Conservation (phyloP, 208 protist genomes). For the Wallacemonas rigidus region DNA sequence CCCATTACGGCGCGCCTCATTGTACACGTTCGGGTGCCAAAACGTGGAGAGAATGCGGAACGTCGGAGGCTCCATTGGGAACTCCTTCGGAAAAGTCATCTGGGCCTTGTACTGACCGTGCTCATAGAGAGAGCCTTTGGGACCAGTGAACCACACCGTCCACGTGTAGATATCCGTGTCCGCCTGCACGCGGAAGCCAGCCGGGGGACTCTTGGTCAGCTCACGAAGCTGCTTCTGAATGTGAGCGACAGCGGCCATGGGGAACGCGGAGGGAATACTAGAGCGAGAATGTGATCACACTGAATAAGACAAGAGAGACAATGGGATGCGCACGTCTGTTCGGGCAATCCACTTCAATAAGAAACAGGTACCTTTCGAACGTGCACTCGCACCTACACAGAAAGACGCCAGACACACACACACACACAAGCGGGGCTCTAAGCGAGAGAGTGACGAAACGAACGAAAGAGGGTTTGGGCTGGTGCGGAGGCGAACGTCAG, state of each 20-base stretch:
- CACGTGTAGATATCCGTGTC: conserved; percentile 92
- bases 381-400: too few relatives aligned
- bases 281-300: not conserved
- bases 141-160: conserved; percentile 90
- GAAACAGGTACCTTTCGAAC: too few relatives aligned
- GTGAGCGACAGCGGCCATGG: conserved; percentile 82
- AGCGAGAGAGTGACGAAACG: too few relatives aligned
- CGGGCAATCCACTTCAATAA: too few relatives aligned
- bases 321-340: too few relatives aligned
- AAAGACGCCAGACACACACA: too few relatives aligned
- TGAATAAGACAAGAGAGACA: too few relatives aligned
- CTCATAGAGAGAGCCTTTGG: conserved; percentile 85
- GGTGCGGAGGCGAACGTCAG: too few relatives aligned
- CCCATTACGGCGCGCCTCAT: conserved; percentile 63
- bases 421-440: too few relatives aligned
- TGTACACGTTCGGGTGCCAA: conserved; percentile 98
- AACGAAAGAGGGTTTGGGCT: too few relatives aligned
- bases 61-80: conserved; percentile 95
- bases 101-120: conserved; percentile 91
- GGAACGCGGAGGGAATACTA: not conserved
- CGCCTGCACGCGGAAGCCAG: conserved; percentile 90
- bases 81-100: conserved; percentile 95
- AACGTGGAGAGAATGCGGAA: conserved; percentile 95
- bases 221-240: conserved; percentile 92
- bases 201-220: conserved; percentile 87